phyloP scores from a whole-genome alignment of 345 rosid species.

The Bretschneidera sinensis region DNA sequence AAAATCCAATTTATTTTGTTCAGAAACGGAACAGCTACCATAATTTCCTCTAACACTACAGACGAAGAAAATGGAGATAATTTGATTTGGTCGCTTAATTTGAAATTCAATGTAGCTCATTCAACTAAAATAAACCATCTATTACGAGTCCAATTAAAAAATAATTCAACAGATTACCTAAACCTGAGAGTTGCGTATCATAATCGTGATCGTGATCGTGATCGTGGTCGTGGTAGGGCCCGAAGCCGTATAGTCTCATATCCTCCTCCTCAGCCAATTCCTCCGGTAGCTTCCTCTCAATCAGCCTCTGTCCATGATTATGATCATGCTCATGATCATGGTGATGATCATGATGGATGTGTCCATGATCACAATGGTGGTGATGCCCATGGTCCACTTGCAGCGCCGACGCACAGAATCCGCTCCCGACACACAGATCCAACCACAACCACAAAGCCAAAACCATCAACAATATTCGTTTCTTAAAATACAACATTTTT shows the following conservation, averaged over 20 bases:
- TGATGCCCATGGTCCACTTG: conserved; percentile 38
- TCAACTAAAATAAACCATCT: background rate
- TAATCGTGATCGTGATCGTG: conserved; percentile 34
- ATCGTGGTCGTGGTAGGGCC: conserved; percentile 34
- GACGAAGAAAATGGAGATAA: background rate
- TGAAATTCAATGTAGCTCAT: background rate
- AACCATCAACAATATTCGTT: conserved; percentile 14
- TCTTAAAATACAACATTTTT: conserved; percentile 27
- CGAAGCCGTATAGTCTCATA: conserved; percentile 76
- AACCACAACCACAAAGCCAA: conserved; percentile 22
- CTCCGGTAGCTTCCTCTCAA: conserved; percentile 59
- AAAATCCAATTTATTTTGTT: too few species aligned
- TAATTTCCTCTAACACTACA: background rate
- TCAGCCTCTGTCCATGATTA: conserved; percentile 4
- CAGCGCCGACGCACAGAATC: conserved; percentile 38
- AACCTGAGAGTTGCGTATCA: conserved; percentile 47
- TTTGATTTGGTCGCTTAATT: background rate
- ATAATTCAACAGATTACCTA: conserved; percentile 34
- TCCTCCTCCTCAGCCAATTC: conserved; percentile 95
- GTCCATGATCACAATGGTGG: conserved; percentile 44
- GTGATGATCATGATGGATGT: conserved; percentile 26
- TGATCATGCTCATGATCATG: too few species aligned
- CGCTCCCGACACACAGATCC: conserved; percentile 51
- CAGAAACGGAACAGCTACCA: background rate
- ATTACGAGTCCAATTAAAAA: background rate